These are phyloP conservation scores for Castanopsis chinensis DNA, from an alignment of 306 rosid species.

Conservation along the genomic window DNA sequence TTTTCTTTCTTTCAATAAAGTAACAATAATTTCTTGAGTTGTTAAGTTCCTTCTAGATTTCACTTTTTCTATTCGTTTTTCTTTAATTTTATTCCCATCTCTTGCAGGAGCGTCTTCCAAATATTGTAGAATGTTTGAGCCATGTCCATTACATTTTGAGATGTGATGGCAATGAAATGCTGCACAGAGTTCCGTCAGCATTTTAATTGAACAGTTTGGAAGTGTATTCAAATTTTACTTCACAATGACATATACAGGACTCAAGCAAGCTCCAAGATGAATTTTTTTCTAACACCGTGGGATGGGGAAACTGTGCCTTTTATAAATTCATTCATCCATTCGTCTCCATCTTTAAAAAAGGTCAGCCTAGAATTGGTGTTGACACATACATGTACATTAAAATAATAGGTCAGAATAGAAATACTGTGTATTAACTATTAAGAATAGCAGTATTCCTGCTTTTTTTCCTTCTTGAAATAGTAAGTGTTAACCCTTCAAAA, in stretches of 20 bases:
- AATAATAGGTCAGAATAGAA: constrained; percentile 30
- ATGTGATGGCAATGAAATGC: background rate
- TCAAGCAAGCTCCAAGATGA: constrained; percentile 9
- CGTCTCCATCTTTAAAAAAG: constrained; percentile 18
- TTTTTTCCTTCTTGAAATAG: constrained; percentile 3
- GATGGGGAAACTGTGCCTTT: constrained; percentile 14
- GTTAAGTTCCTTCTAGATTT: background rate
- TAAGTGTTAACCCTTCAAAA: constrained; percentile 9
- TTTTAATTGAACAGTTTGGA: constrained; percentile 26
- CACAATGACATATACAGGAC: background rate
- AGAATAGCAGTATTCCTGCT: constrained; percentile 26
- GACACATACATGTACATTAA: constrained; percentile 44
- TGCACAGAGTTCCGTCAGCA: constrained; percentile 13
- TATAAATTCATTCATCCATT: constrained; percentile 10
- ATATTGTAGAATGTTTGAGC: background rate
- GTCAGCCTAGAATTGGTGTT: constrained; percentile 22
- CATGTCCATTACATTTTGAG: too few species aligned
- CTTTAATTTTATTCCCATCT: constrained; percentile 4
- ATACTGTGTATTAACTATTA: constrained; percentile 36
- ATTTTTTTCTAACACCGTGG: constrained; percentile 14
- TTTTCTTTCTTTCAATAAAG: background rate
- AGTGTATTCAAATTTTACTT: constrained; percentile 26
- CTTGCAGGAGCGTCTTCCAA: constrained; percentile 10
- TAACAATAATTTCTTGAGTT: background rate
- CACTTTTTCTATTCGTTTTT: background rate